Base-by-base conservation (phyloP, 495 filamentous ascomycete genomes). In the Hyaloscypha bicolor region DNA sequence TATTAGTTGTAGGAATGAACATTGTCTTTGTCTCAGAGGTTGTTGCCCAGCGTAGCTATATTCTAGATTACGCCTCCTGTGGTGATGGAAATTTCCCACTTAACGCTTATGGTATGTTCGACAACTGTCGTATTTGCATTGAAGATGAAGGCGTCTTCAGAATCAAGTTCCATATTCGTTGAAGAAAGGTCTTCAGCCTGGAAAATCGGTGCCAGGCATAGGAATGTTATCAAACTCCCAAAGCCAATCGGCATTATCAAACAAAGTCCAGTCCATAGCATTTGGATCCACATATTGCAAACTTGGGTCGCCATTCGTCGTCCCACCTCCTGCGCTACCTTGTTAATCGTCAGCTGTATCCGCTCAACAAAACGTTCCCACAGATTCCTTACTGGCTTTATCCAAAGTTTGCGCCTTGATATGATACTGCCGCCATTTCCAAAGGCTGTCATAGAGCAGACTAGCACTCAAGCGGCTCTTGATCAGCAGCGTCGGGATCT, bases 371-470 rank as follows among this genome's bases (percentile, higher is more conserved):
- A 19, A 4, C 9, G 1, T 48, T 14, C 6, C 12, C 16, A 19
- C 16, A 48, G 42, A 48, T 14, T 48, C 4, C 42, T 48, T 48
- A 48, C 42, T 48, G 1, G 42, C 11, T 12, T 48, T 14, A 4
- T 48, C 42, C 16, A 48, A 48, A 19, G 9, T 48, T 12, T 48
- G 4, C 42, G 8, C 42, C 16, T 48, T 48, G 9, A 48, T 19
- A 19, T 48, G 6, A 19, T 48, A 48, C 16, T 48, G 42, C 16
- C 53, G 53, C 53, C 53, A 56, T 56, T 11, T 56, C 53, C 53
- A 56, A 31, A 56, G 53, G 9, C n/a, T 31, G 16, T 56, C 53
- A 56, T 56, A 31, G 5, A 56, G 53, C 9, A 56, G 22, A 56
- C 53, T 56, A 29, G 53, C 4, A 11, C 53, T 31, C 21, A 56